Evolutionary conservation across 2,329 filamentous ascomycete genomes (phyloP), one percentile per base, ranked within the genome.

Genomic region (Penicillium freii): DNA sequence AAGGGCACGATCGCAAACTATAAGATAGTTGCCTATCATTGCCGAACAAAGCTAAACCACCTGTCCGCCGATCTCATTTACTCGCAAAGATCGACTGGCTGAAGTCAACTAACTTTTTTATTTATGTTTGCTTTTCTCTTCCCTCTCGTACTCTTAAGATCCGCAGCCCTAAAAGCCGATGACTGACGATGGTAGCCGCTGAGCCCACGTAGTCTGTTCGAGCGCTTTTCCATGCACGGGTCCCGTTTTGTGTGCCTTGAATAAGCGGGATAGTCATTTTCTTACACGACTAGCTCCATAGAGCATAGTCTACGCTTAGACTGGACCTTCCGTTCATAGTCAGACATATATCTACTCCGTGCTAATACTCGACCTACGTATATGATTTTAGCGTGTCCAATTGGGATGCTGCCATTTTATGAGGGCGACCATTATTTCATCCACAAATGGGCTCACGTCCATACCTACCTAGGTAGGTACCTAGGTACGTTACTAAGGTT

Each of bases 131-230:
- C 38, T 36, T 55, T 42, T 29, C 13, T 5, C 23, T 40, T 54
- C 33, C 36, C 21, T 42, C 45, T 49, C 44, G 44, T 54, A 27
- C 19, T 25, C 27, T 5, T 19, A 15, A 45, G 21, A n/a, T 33
- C 31, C 3, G 31, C 19, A 27, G 11, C 21, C 34, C 21, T 21
- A 23, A 36, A 43, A 38, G 49, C 49, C 54, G 49, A n/a, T 19
- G 21, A 39, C 39, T 51, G 46, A 56, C 39, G 53, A 56, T 31
- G 21, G 7, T 56, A 56, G 8, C 53, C 47, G 46, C n/a, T 11
- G 39, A 29, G 13, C 9, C n/a, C 15, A 6, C 15, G 42, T 23
- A 48, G 31, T 19, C 31, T n/a, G 9, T 11, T 19, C 19, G 27
- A 34, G n/a, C 21, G 25, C 9, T 38, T 15, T 11, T 29, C 15